phyloP scores from a whole-genome alignment of 1,284 basidiomycete species.

The Trametes pubescens region DNA sequence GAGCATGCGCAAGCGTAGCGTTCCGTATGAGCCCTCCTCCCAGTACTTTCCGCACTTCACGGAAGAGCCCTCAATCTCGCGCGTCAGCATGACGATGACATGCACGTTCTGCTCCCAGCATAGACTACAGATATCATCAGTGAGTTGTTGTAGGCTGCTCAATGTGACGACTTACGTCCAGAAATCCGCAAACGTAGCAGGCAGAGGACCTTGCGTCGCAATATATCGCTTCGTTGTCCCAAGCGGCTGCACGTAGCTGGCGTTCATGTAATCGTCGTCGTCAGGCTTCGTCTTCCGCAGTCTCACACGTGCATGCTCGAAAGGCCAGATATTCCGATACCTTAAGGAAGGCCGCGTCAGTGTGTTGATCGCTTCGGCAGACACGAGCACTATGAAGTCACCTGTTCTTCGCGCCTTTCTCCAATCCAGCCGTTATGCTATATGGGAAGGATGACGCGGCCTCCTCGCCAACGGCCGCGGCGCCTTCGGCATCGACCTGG shows the following conservation, averaged over 20 bases:
- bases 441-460: constrained; percentile 69
- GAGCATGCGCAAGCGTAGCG: constrained; percentile 70
- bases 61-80: constrained; percentile 88
- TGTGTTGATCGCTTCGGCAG: background rate
- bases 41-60: constrained; percentile 96
- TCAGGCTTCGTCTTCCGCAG: constrained; percentile 59
- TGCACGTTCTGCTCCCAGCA: constrained; percentile 85
- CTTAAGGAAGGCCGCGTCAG: constrained; percentile 50
- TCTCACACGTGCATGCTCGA: constrained; percentile 89
- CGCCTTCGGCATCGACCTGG: constrained; percentile 20
- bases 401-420: constrained; percentile 95
- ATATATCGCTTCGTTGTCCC: constrained; percentile 88
- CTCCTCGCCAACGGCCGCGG: constrained; percentile 24
- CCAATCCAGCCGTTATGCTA: constrained; percentile 95
- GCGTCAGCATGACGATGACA: constrained; percentile 90
- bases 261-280: constrained; percentile 93
- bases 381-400: constrained; percentile 38
- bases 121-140: constrained; percentile 53
- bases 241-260: constrained; percentile 88
- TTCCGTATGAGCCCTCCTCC: constrained; percentile 77
- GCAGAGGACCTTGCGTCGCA: constrained; percentile 95
- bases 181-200: constrained; percentile 91
- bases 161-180: constrained; percentile 81
- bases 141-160: background rate
- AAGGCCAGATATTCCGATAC: constrained; percentile 95